A percentile compares a stretch with the other conserved stretches of the same genome.
phyloP scores from a whole-genome alignment of 1,284 basidiomycete genomes.

The Chalciporus piperatoides region DNA sequence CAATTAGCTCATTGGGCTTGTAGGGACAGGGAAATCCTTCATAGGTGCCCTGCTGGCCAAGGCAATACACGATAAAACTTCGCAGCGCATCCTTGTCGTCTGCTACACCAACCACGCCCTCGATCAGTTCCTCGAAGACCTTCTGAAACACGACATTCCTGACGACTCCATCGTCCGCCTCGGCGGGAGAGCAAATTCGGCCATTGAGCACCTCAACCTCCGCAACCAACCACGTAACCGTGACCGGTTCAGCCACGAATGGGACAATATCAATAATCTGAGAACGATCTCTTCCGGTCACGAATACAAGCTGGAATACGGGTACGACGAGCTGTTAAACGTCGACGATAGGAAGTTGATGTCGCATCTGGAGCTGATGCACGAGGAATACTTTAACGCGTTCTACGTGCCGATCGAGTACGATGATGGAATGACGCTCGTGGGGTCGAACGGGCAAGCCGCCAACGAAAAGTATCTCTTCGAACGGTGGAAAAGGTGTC shows the following conservation, averaged over 20 bases:
- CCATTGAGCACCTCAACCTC: slow-evolving; percentile 43
- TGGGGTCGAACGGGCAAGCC: not conserved
- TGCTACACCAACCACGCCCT: slow-evolving; percentile 69
- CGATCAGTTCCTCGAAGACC: slow-evolving; percentile 58
- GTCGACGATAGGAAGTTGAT: slow-evolving; percentile 2
- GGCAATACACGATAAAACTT: slow-evolving; percentile 44
- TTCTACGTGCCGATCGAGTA: not conserved
- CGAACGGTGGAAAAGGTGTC: not conserved
- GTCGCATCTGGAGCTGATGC: not conserved
- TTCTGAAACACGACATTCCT: slow-evolving; percentile 57
- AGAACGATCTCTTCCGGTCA: slow-evolving; percentile 13
- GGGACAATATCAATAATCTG: slow-evolving; percentile 38
- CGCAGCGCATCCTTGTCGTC: slow-evolving; percentile 52
- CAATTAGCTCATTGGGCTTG: not conserved
- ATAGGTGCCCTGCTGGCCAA: slow-evolving; percentile 62
- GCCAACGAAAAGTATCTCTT: not conserved
- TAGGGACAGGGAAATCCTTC: slow-evolving; percentile 68
- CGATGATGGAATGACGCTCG: not conserved
- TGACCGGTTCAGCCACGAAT: slow-evolving; percentile 27
- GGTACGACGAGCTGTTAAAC: slow-evolving; percentile 1
- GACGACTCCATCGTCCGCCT: slow-evolving; percentile 44
- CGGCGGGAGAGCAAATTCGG: slow-evolving; percentile 49
- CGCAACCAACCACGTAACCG: slow-evolving; percentile 26
- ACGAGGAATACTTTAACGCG: not conserved
- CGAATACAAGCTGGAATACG: too few relatives aligned